These are phyloP conservation scores for Panaeolus papilionaceus DNA, from an alignment of 768 basidiomycete species.

Conservation along the genomic window DNA sequence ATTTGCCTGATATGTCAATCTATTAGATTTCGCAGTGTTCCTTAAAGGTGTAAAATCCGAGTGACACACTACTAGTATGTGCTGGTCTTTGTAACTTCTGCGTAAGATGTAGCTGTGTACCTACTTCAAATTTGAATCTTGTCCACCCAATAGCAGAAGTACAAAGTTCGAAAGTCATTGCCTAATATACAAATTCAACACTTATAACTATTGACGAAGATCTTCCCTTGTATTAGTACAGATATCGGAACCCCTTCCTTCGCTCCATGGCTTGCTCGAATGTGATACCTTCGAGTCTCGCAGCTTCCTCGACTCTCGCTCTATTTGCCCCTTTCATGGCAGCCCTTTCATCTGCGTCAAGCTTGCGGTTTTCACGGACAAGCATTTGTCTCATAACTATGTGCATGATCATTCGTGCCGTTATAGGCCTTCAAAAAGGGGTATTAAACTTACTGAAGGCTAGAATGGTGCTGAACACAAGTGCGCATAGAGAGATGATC, in stretches of 20 bases:
- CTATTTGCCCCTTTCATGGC: constrained; percentile 51
- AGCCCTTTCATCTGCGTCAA: constrained; percentile 54
- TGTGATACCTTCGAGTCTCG: constrained; percentile 61
- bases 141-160: too few species aligned
- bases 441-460: constrained; percentile 32
- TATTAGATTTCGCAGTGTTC: background rate
- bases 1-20: background rate
- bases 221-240: constrained; percentile 43
- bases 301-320: constrained; percentile 61
- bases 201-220: background rate
- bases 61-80: too few species aligned
- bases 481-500: constrained; percentile 49
- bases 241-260: constrained; percentile 63
- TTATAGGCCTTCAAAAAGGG: background rate
- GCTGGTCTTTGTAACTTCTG: background rate
- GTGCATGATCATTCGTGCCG: constrained; percentile 10
- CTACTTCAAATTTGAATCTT: background rate
- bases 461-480: constrained; percentile 41
- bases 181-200: background rate
- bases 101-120: background rate
- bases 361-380: constrained; percentile 53
- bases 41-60: too few species aligned
- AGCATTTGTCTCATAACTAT: constrained; percentile 53
- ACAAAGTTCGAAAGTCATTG: background rate
- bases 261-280: constrained; percentile 64